Base-by-base conservation (phyloP, 83 land plant genomes). In the Diphasiastrum complanatum region DNA sequence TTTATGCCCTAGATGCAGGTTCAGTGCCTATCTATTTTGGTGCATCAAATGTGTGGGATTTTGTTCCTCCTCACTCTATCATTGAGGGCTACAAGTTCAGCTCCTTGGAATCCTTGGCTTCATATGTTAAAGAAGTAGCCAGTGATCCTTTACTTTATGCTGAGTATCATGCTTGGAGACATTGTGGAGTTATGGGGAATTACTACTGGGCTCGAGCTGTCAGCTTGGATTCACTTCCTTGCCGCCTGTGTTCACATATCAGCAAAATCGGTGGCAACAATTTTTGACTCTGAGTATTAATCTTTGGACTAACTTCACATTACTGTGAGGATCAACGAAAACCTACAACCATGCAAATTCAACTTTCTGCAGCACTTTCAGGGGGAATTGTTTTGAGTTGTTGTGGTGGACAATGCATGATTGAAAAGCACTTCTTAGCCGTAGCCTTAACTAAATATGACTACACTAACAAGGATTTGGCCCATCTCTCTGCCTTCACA, bases 1-100 rank as follows among this genome's bases (percentile, higher is more conserved):
- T 75, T 50, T 93, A 93, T 52, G 91, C 95, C 1, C 70, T 93
- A 14, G 96, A 93, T 66, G 82, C 82, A 5, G 98, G 98, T 22
- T 41, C 98, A 2, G 85, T 93, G 8, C 98, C 95, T 32, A 93
- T 93, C 28, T 93, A 93, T 54, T 93, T 93, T 61, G 98, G 98
- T 47, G 98, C 98, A 30, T 96, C 98, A 29, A 88, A 93, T 55
- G 95, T 93, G 33, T 64, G 63, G 74, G 98, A 93, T 58, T 83
- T 93, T 63, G 88, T 88, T 23, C 98, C 91, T 52, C 98, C 98
- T 33, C 71, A 83, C 45, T 93, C 98, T 0, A 88, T 93, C 5
- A 88, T 93, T 45, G 91, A 83, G 63, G 98, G 91, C 30, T 40
- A 63, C 28, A 79, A 85, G 58, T 87, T 93, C 50, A 45, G 52